A percentile compares a stretch with the other conserved stretches of the same genome.
Evolutionary conservation across 305 asterid species (phyloP).

Genomic region (Fraxinus angustifolia): DNA sequence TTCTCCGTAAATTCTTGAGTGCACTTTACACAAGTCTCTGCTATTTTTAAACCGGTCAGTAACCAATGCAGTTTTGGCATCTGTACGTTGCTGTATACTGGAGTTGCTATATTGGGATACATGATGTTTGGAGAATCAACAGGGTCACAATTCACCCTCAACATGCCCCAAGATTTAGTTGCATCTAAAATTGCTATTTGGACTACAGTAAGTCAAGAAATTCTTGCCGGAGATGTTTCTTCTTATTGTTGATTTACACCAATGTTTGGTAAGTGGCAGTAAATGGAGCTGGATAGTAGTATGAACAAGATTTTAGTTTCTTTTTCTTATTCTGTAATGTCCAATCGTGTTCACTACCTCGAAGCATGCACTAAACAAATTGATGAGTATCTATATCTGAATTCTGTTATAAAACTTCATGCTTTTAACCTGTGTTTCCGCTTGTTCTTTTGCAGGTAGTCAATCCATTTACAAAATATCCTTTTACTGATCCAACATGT

Average conservation of each 20-base stretch:
- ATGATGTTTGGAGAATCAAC: conserved; percentile 74
- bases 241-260: not conserved
- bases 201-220: conserved; percentile 62
- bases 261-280: not conserved
- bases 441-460: conserved; percentile 59
- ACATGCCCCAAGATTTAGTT: conserved; percentile 67
- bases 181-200: conserved; percentile 89
- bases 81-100: conserved; percentile 66
- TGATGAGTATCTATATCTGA: not conserved
- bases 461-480: conserved; percentile 93
- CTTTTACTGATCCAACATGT: conserved; percentile 33
- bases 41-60: not conserved
- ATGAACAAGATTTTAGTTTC: not conserved
- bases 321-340: not conserved
- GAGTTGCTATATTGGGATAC: conserved; percentile 80
- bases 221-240: not conserved
- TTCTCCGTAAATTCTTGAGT: not conserved
- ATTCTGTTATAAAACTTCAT: not conserved
- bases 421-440: conserved; percentile 10
- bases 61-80: conserved; percentile 58
- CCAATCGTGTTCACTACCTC: not conserved
- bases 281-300: not conserved
- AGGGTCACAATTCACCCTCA: conserved; percentile 81
- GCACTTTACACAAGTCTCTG: not conserved
- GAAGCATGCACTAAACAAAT: not conserved